phyloP scores from a whole-genome alignment of 225 moss, liverwort and hornwort species.

The Sphagnum contortum region DNA sequence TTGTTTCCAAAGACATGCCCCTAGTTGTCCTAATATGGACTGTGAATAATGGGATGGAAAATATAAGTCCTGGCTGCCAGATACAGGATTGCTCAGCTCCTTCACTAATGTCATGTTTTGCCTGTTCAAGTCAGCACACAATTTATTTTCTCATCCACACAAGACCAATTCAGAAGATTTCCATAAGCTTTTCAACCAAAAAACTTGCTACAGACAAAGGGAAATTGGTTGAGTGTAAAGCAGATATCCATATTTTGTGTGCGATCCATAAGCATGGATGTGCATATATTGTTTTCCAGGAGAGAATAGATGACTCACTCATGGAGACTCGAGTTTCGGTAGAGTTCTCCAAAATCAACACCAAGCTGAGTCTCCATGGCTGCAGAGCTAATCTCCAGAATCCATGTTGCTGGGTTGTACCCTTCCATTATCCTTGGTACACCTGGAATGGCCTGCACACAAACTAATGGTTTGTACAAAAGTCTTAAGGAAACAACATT shows the following conservation, averaged over 20 bases:
- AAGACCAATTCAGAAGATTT: too few species aligned
- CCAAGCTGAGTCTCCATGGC: conserved; percentile 26
- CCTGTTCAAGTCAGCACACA: conserved; percentile 10
- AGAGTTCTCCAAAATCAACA: conserved; percentile 33
- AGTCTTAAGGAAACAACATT: not conserved
- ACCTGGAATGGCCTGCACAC: conserved; percentile 30
- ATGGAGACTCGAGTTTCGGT: conserved; percentile 29
- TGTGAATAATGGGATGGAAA: conserved; percentile 35
- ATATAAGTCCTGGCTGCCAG: conserved; percentile 12
- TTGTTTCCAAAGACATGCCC: conserved; percentile 30
- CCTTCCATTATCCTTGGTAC: conserved; percentile 27
- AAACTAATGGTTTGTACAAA: not conserved
- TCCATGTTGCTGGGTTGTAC: conserved; percentile 54
- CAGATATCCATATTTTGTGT: not conserved
- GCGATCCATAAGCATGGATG: not conserved
- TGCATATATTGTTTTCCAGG: not conserved
- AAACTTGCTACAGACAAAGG: not conserved
- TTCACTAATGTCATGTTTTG: conserved; percentile 38
- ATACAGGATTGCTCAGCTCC: conserved; percentile 21
- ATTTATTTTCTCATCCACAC: not conserved
- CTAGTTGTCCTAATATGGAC: conserved; percentile 12
- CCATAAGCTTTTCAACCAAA: too few species aligned
- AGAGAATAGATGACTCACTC: conserved; percentile 11
- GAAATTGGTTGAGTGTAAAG: not conserved
- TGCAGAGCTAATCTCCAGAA: conserved; percentile 28